Evolutionary conservation across 345 rosid genomes (phyloP), one percentile per base, ranked within the genome.

Genomic region (Psidium guajava): DNA sequence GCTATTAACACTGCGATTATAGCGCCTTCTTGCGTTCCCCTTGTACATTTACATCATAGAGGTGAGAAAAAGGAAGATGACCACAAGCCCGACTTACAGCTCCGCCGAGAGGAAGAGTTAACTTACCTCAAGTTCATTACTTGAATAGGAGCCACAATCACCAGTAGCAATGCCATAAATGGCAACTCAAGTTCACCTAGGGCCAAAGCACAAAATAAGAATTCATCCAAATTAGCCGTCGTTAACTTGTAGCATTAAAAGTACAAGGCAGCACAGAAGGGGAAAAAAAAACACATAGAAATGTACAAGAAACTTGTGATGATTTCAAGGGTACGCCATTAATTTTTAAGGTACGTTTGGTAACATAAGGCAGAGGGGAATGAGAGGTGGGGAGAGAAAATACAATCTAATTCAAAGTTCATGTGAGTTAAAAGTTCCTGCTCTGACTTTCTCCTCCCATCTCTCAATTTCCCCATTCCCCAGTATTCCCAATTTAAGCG

Each of bases 171-270:
- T 57, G 97, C 93, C 83, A 92, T 82, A 59, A 95, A 92, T 25
- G 98, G 98, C 91, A 97, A 88, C 89, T 97, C 99, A 69, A 95
- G 98, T 90, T 97, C 98, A 87, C 96, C 98, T 95, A 84, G 84
- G 83, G 56, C 83, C 54, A 82, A 28, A 32, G 47, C 58, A 82
- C 21, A 27, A n/a, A 51, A 52, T 16, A 82, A 53, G 25, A 84
- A 57, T 69, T 69, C 77, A 18, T 36, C 47, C 44, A 32, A 69
- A 69, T 69, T 69, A 32, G 47, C 44, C 1, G 0, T 36, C 12
- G 2, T 32, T 32, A 64, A 32, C 36, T 0, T 69, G 24, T 32
- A 69, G 77, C 44, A 32, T 32, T 32, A 69, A 32, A 69, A 16
- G 77, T 69, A 32, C 77, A 69, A 36, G 13, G 47, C 77, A 32